A percentile compares a stretch with the other conserved stretches of the same genome.
These are phyloP conservation scores for Atkinsonella texensis DNA, from an alignment of 2,329 filamentous ascomycete genomes.

Conservation along the genomic window DNA sequence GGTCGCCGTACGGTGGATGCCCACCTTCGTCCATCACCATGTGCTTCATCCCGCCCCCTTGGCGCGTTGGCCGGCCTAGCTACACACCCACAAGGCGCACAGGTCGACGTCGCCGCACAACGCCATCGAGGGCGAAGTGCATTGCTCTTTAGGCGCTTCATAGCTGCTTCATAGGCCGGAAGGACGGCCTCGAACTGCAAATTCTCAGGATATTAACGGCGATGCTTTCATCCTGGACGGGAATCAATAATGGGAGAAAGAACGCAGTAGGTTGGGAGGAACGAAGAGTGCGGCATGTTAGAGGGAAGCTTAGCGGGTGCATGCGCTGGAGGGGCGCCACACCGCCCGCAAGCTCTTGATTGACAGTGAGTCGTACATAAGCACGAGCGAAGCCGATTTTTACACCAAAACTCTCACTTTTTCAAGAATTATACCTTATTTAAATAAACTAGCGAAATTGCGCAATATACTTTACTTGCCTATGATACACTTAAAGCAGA, in stretches of 20 bases:
- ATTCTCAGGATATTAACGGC: slow-evolving; percentile 1
- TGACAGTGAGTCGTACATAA: not conserved
- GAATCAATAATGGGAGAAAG: not conserved
- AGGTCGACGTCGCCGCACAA: not conserved
- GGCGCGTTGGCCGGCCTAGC: not conserved
- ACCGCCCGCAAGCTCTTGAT: not conserved
- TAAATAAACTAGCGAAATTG: no score
- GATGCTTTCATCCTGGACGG: slow-evolving; percentile 7
- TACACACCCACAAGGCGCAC: not conserved
- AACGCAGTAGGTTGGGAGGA: not conserved
- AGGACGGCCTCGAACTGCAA: slow-evolving; percentile 9
- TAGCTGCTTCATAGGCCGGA: slow-evolving; percentile 21
- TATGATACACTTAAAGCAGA: no score
- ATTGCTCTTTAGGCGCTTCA: slow-evolving; percentile 20
- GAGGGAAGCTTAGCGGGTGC: not conserved
- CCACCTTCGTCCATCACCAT: not conserved
- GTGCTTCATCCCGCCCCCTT: slow-evolving; percentile 8
- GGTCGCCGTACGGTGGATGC: slow-evolving; percentile 19
- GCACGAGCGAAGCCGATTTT: no score
- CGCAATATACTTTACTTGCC: no score
- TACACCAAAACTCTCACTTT: no score
- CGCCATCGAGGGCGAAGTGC: slow-evolving; percentile 17
- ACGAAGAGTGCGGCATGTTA: not conserved
- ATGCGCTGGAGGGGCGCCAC: not conserved
- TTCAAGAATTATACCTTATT: no score